Base-by-base conservation (phyloP, 768 basidiomycete genomes). In the Tephrocybe sp. region DNA sequence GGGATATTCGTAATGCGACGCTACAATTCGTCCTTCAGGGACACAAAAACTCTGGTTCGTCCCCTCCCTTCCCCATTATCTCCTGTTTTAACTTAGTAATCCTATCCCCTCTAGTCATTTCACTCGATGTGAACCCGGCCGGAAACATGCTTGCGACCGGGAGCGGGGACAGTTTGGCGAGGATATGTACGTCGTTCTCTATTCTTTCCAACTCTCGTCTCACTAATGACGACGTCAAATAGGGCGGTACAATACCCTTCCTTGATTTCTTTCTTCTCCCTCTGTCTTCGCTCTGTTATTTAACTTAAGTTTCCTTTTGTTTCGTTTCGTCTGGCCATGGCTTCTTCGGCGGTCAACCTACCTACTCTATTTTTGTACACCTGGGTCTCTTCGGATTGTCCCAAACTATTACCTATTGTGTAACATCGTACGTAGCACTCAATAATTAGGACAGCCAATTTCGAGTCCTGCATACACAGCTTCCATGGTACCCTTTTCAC, bases 21-120 rank as follows among this genome's bases (percentile, higher is more conserved):
- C 85, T 93, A 60, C 94, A 98, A 65, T 87, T 91, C 61, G 91
- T 95, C 85, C 75, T 99, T 22, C 94, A 97, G 62, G 78, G 79
- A 1, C 79, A 81, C 55, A 79, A 78, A 58, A 80, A 81, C 51
- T 75, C 74, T 4, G 78, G 75, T 73, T 15, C 13, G 86, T 43
- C 15, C 29, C 29, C 43, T 33, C 15, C n/a, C 15, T 18, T 10
- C 33, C 4, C 33, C 13, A 33, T 8, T 12, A 10, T 23, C 22
- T 11, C 13, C 18, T 38, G 19, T 25, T 16, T 43, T 34, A 12
- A 11, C 36, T 15, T 47, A n/a, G 12, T 2, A 29, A 25, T 27
- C 19, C 38, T 25, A 39, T 13, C 33, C 38, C 13, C 49, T 36
- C 24, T 45, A 75, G 77, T 80, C 2, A 80, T 80, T 27, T 76